phyloP scores from a whole-genome alignment of 2,329 filamentous ascomycete genomes.

The Pseudonectria foliicola region DNA sequence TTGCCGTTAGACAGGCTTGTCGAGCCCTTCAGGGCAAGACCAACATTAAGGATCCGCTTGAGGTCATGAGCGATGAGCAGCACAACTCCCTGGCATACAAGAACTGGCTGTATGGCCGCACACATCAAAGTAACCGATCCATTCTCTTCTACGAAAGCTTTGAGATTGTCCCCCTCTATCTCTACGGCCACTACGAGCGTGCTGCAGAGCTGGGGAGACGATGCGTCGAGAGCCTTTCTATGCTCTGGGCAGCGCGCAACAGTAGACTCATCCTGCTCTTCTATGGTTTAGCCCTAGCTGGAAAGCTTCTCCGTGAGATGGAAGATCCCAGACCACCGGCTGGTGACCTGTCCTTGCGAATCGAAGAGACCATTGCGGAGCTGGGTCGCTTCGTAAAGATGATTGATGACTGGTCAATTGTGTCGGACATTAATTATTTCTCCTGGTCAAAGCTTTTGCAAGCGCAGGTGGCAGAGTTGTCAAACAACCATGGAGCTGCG shows the following conservation, averaged over 20 bases:
- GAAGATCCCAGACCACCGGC: constrained; percentile 39
- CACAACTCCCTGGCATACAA: constrained; percentile 55
- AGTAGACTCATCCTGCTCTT: constrained; percentile 52
- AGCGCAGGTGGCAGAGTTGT: constrained; percentile 61
- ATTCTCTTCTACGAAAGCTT: constrained; percentile 62
- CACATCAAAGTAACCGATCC: constrained; percentile 55
- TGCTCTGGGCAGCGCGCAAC: constrained; percentile 55
- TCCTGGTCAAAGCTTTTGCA: constrained; percentile 61
- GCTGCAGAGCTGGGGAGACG: constrained; percentile 50
- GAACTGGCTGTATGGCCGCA: constrained; percentile 47
- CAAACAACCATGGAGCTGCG: constrained; percentile 47
- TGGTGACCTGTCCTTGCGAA: constrained; percentile 35
- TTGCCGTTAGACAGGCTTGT: constrained; percentile 57
- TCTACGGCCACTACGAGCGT: constrained; percentile 56
- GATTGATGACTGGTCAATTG: constrained; percentile 56
- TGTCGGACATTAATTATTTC: constrained; percentile 65
- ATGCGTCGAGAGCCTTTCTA: constrained; percentile 38
- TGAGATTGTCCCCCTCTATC: constrained; percentile 54
- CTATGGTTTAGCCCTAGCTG: constrained; percentile 51
- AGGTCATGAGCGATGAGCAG: constrained; percentile 60
- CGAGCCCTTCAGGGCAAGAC: constrained; percentile 73
- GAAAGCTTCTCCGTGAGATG: constrained; percentile 41
- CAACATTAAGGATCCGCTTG: constrained; percentile 36
- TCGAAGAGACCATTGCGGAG: constrained; percentile 42
- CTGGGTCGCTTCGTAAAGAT: constrained; percentile 50